These are phyloP conservation scores for Psilocybe azurescens DNA, from an alignment of 768 basidiomycete genomes.

Conservation along the genomic window DNA sequence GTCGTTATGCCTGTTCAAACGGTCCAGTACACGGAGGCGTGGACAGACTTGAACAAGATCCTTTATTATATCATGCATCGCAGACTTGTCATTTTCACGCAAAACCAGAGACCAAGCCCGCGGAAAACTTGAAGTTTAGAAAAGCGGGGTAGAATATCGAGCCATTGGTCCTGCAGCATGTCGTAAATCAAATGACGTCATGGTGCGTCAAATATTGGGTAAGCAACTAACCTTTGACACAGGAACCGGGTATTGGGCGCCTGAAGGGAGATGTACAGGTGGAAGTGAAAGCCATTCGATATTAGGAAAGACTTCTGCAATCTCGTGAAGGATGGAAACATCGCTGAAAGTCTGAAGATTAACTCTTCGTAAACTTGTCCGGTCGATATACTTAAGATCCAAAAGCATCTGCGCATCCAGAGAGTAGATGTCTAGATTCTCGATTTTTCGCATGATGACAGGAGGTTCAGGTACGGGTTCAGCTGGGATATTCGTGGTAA, in stretches of 20 bases:
- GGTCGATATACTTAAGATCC: constrained; percentile 34
- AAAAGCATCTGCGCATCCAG: constrained; percentile 35
- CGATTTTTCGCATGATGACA: constrained; percentile 34
- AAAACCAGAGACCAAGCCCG: constrained; percentile 47
- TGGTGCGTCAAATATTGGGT: neutral
- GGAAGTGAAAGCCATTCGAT: constrained; percentile 49
- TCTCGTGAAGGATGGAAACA: constrained; percentile 31
- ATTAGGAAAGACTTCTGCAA: constrained; percentile 42
- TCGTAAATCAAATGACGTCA: neutral
- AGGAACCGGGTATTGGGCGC: constrained; percentile 25
- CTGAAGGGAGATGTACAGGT: constrained; percentile 23
- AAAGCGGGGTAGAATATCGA: constrained; percentile 46
- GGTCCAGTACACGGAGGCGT: constrained; percentile 47
- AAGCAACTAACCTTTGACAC: constrained; percentile 32
- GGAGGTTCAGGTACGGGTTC: constrained; percentile 20
- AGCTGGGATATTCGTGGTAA: constrained; percentile 17
- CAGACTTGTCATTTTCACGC: constrained; percentile 39
- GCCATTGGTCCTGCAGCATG: constrained; percentile 39
- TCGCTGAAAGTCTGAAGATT: constrained; percentile 36
- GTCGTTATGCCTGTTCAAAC: constrained; percentile 39
- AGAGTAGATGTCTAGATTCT: constrained; percentile 38
- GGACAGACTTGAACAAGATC: constrained; percentile 45
- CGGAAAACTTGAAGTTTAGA: constrained; percentile 48
- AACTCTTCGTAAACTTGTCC: constrained; percentile 35
- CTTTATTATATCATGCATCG: constrained; percentile 48